Percentiles rank a stretch among this genome's conserved stretches.
phyloP scores from a whole-genome alignment of 306 rosid genomes.

The Chamaecrista fasciculata region DNA sequence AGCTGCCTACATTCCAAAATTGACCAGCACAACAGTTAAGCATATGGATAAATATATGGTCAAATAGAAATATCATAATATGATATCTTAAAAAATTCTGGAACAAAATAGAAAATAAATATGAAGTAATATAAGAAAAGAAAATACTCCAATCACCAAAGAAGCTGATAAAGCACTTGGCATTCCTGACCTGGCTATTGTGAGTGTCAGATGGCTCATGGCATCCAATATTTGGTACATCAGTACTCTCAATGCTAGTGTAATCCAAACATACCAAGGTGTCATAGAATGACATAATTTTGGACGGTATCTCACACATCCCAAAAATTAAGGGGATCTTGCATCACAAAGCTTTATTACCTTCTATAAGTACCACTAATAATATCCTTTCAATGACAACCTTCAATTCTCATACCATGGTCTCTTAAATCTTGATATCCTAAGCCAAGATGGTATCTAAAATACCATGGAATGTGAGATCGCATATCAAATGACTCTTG shows the following conservation, averaged over 20 bases:
- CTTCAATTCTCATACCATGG: background rate
- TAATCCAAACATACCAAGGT: background rate
- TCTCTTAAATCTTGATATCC: background rate
- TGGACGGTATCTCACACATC: background rate
- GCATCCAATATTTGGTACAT: background rate
- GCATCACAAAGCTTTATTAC: background rate
- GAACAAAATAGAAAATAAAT: background rate
- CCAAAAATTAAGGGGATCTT: background rate
- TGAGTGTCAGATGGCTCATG: too few species aligned
- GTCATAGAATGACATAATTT: background rate
- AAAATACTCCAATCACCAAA: background rate
- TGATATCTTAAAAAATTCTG: background rate
- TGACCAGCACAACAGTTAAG: slow-evolving; percentile 26
- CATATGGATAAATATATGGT: background rate
- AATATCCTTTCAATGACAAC: background rate
- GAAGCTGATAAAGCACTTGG: background rate
- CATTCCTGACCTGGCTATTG: background rate
- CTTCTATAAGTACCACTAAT: background rate
- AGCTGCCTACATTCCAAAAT: slow-evolving; percentile 68
- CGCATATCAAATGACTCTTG: background rate
- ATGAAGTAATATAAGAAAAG: background rate
- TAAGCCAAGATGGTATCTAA: background rate
- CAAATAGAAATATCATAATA: slow-evolving; percentile 20
- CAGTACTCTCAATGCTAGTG: background rate
- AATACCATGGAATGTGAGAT: background rate